Evolutionary conservation across 1,284 basidiomycete genomes (phyloP), one percentile per base, ranked within the genome.

Genomic region (Exobasidium cylindrosporum): DNA sequence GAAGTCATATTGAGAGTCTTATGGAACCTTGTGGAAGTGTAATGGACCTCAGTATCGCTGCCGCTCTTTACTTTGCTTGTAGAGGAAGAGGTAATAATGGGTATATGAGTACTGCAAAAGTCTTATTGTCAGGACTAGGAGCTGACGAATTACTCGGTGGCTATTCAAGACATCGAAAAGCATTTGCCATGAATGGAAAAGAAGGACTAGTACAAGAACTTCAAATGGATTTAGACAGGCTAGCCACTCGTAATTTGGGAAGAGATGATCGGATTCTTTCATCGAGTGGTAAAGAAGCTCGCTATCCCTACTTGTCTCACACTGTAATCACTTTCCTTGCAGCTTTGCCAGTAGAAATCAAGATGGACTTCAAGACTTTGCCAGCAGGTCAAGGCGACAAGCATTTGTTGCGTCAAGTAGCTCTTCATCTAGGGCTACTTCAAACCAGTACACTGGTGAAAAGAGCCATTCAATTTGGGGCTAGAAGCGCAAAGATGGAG

Each of bases 71-170:
- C 80, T 98, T 98, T 76, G 95, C 95, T 2, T 89, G 93, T 1
- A 84, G 49, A 30, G 26, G 21, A 52, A 61, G 24, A 1, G 43
- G 57, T 13, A 54, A 10, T 2, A 55, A 45, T 5, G 21, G 7
- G 23, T 54, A 62, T 10, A n/a, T 35, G 28, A 54, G 58, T n/a
- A 29, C 13, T 2, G 91, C 95, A 0, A 86, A 87, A 46, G 92
- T 97, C 0, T 83, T 97, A 17, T 81, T 99, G 24, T 95, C 88
- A 63, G 96, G 96, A 0, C 83, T 99, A 1, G 96, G 96, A 0
- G 92, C 96, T 0, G 95, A 98, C 78, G 95, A 98, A 79, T 84
- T 97, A 29, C 84, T 98, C 0, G 96, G 92, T 1, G 96, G 96
- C 0, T 99, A 99, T 80, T 86, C 90, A 0, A 85, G 96, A 54